Base-by-base conservation (phyloP, 371 early-diverging fungal species). In the Mortierella sp. region DNA sequence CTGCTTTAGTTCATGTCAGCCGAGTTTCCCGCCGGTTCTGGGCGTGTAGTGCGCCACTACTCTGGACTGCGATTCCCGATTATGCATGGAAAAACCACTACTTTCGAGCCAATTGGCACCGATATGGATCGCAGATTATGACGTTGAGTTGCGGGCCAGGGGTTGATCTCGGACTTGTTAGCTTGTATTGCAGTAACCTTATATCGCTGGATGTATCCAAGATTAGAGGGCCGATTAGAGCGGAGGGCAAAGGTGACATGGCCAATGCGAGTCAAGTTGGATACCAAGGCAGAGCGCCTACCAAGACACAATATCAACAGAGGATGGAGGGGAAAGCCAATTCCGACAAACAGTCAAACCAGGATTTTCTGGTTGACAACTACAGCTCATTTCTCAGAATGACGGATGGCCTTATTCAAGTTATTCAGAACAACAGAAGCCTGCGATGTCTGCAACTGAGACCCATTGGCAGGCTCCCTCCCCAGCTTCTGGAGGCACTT, bases 131-230 rank as follows among this genome's bases (percentile, higher is more conserved):
- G 26, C 37, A 22, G 63, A 80, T 80, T 22, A 35, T 69, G 2
- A 24, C 40, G 2, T 28, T 80, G 30, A 11, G 59, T 26, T 75
- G 81, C 18, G 70, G 72, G 12, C 66, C 75, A 1, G 65, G 64
- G 1, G 73, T 69, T 3, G 58, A 70, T 59, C 54, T 78, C 9
- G 32, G 18, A 5, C 8, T 37, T 16, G 22, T 78, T 1, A 58
- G 63, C 37, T n/a, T 64, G 30, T 59, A 70, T 28, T 78, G 79
- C 37, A 62, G 14, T 12, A 26, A 67, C 62, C 64, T 78, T 8
- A 40, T 78, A 32, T 70, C 74, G 4, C 28, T 78, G 45, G 79
- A 78, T 39, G 70, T 74, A 1, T 70, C 79, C n/a, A 28, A 54
- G 9, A 64, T 70, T 11, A 28, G 59, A 51, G 59, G 59, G 20